Conservation (phyloP, 2,329 filamentous ascomycete genomes). For the Purpureocillium takamizusanense region DNA sequence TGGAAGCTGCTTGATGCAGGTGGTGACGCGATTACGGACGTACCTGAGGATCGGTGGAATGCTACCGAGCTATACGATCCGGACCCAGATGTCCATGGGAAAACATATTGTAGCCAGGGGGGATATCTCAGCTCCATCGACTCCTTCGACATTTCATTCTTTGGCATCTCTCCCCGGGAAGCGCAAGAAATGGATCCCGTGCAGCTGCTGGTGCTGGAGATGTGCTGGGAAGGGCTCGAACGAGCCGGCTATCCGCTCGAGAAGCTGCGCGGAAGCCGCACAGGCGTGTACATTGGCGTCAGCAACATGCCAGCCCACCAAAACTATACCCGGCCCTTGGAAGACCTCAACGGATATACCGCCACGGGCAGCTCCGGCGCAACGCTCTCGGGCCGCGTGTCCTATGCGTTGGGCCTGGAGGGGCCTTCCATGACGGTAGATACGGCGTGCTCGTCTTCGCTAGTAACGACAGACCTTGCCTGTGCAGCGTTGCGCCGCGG, state of each 20-base stretch:
- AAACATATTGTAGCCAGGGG: constrained; percentile 7
- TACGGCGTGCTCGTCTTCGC: not conserved
- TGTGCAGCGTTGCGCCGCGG: not conserved
- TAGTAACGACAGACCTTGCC: not conserved
- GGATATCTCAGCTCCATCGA: constrained; percentile 8
- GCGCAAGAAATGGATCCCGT: constrained; percentile 38
- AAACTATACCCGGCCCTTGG: not conserved
- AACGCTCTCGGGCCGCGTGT: not conserved
- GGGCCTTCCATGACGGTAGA: not conserved
- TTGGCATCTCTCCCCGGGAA: constrained; percentile 36
- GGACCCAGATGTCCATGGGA: not conserved
- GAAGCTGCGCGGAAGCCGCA: constrained; percentile 30
- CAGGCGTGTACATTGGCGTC: constrained; percentile 36
- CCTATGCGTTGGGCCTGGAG: not conserved
- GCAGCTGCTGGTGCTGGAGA: constrained; percentile 37
- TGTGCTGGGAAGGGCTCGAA: constrained; percentile 39
- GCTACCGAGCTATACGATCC: constrained; percentile 23
- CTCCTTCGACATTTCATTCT: constrained; percentile 36
- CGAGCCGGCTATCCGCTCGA: constrained; percentile 36
- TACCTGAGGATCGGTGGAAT: constrained; percentile 35
- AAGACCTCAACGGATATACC: not conserved
- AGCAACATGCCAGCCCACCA: constrained; percentile 13
- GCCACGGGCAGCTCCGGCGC: not conserved
- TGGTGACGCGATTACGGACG: constrained; percentile 23
- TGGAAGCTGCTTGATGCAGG: constrained; percentile 27